phyloP scores from a whole-genome alignment of 768 basidiomycete genomes.

The Auriscalpium microsporum region DNA sequence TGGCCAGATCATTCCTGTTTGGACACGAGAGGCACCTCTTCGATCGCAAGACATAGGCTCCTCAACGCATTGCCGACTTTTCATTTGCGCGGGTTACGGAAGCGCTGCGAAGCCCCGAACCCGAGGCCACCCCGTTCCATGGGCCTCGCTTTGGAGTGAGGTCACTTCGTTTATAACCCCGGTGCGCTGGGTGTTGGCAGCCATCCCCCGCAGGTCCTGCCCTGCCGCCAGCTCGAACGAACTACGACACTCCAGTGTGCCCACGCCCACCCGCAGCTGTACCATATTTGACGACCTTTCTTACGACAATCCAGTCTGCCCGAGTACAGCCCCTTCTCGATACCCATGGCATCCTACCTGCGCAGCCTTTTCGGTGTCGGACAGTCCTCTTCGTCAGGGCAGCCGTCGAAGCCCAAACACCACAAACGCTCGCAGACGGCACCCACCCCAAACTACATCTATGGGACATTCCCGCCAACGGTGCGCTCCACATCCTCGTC shows the following conservation, averaged over 20 bases:
- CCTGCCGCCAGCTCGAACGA: not conserved
- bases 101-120: constrained; percentile 11
- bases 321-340: not conserved
- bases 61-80: not conserved
- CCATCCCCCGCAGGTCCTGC: not conserved
- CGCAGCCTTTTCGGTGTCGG: constrained; percentile 38
- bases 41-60: constrained; percentile 5
- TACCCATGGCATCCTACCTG: constrained; percentile 41
- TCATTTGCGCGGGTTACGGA: constrained; percentile 9
- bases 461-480: constrained; percentile 13
- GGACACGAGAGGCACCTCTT: not conserved
- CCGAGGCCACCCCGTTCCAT: constrained; percentile 1
- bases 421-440: constrained; percentile 36
- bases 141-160: not conserved
- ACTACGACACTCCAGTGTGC: not conserved
- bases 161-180: constrained; percentile 8
- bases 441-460: constrained; percentile 22
- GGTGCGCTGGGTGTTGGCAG: not conserved
- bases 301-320: not conserved
- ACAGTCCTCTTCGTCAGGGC: constrained; percentile 14
- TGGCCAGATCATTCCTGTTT: not conserved
- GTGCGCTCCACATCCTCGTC: constrained; percentile 6
- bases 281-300: not conserved
- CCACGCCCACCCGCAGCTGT: not conserved
- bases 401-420: constrained; percentile 28